phyloP scores from a whole-genome alignment of 2,329 filamentous ascomycete species.

The Pyrenochaeta sp. region DNA sequence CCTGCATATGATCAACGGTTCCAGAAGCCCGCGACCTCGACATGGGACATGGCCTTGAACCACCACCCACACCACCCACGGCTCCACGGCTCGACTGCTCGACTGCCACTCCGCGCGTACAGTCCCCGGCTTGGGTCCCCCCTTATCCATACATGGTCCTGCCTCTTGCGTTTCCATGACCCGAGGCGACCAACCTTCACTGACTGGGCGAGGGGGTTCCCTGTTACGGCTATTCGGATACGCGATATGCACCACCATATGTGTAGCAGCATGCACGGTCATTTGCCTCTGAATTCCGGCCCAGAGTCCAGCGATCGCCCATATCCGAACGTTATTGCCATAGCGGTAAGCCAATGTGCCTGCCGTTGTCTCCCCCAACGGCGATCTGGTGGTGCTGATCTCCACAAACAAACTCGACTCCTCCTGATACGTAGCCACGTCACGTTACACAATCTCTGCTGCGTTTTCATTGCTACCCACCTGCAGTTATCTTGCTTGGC shows the following conservation, averaged over 20 bases:
- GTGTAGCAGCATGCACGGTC: neutral
- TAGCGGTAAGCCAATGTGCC: too few relatives aligned
- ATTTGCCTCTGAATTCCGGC: neutral
- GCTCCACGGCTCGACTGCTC: too few relatives aligned
- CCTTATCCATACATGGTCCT: neutral
- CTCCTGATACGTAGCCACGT: too few relatives aligned
- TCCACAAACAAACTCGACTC: too few relatives aligned
- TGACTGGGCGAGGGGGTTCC: constrained; percentile 4
- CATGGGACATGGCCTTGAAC: too few relatives aligned
- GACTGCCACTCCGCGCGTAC: neutral
- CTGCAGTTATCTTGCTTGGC: too few relatives aligned
- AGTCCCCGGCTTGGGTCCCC: neutral
- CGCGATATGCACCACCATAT: neutral
- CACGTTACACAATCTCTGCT: too few relatives aligned
- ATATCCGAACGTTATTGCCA: too few relatives aligned
- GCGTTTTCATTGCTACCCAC: too few relatives aligned
- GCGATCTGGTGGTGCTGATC: too few relatives aligned
- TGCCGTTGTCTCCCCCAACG: too few relatives aligned
- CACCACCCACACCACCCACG: constrained; percentile 2
- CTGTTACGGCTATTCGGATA: constrained; percentile 5
- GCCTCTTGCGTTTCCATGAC: neutral
- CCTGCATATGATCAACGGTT: constrained; percentile 14
- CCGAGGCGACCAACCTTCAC: neutral
- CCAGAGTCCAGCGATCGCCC: neutral
- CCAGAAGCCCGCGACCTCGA: constrained; percentile 11